These are phyloP conservation scores for Hypoxylon perforatum DNA, from an alignment of 495 filamentous ascomycete species.

Conservation along the genomic window DNA sequence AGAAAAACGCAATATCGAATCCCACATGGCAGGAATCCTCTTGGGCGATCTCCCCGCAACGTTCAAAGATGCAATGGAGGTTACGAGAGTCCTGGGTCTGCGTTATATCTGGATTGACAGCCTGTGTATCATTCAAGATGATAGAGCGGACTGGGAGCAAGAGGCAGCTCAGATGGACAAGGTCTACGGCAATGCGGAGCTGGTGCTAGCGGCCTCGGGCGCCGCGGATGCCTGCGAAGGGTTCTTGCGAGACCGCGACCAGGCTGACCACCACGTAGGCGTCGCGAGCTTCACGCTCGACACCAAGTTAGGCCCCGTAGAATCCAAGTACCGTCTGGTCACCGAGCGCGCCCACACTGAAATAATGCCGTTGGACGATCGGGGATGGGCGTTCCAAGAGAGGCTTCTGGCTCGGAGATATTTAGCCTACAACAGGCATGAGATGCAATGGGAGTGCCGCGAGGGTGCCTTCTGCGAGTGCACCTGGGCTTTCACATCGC, in stretches of 20 bases:
- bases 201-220: conserved; percentile 15
- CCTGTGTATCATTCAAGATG: conserved; percentile 45
- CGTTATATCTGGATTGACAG: conserved; percentile 53
- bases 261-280: background rate
- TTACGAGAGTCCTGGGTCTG: conserved; percentile 37
- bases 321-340: background rate
- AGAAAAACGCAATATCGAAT: conserved; percentile 1
- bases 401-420: background rate
- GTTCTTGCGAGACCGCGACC: background rate
- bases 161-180: conserved; percentile 29
- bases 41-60: conserved; percentile 24
- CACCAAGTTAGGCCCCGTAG: background rate
- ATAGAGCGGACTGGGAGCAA: conserved; percentile 5
- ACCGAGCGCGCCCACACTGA: background rate
- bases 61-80: conserved; percentile 39
- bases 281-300: background rate
- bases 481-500: conserved; percentile 3
- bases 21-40: background rate
- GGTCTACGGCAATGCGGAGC: conserved; percentile 35
- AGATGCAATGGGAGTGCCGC: conserved; percentile 7
- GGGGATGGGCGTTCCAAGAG: conserved; percentile 2
- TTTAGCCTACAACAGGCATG: conserved; percentile 3
- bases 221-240: conserved; percentile 18
- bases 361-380: too few species aligned
- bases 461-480: conserved; percentile 10